Conservation (phyloP, 495 filamentous ascomycete species). For the Hyphodiscus hymeniophilus region DNA sequence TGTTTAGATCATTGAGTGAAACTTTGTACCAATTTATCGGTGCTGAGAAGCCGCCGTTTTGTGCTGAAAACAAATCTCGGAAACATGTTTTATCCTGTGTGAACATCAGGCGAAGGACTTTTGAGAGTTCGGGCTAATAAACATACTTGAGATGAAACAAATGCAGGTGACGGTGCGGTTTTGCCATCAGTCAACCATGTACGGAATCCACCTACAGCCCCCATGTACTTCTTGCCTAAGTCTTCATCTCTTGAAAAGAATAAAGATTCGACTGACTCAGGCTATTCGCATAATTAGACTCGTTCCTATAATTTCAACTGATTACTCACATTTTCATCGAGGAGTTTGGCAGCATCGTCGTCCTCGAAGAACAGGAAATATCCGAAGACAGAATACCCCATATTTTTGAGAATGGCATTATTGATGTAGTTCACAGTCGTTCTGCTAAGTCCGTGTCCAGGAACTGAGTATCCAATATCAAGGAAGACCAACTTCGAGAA, state of each 20-base stretch:
- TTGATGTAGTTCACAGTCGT: constrained; percentile 12
- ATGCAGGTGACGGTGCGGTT: background rate
- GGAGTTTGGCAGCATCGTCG: constrained; percentile 12
- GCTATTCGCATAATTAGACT: background rate
- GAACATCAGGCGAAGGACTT: background rate
- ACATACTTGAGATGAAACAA: constrained; percentile 3
- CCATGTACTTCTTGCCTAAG: constrained; percentile 11
- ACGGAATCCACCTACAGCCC: constrained; percentile 6
- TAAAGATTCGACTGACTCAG: constrained; percentile 1
- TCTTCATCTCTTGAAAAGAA: constrained; percentile 9
- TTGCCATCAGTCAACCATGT: constrained; percentile 7
- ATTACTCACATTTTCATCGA: constrained; percentile 12
- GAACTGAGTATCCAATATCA: constrained; percentile 14
- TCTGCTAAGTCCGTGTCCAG: background rate
- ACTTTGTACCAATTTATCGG: constrained; percentile 22
- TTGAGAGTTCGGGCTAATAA: background rate
- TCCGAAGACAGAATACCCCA: constrained; percentile 19
- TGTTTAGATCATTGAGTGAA: constrained; percentile 5
- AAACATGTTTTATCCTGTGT: constrained; percentile 4
- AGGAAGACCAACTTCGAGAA: background rate
- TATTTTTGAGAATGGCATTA: constrained; percentile 2
- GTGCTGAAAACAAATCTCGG: constrained; percentile 5
- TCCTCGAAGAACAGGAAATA: constrained; percentile 20
- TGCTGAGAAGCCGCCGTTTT: constrained; percentile 16
- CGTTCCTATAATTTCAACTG: constrained; percentile 1